Base-by-base conservation (phyloP, 1,284 basidiomycete genomes). In the Leccinum solheimii region DNA sequence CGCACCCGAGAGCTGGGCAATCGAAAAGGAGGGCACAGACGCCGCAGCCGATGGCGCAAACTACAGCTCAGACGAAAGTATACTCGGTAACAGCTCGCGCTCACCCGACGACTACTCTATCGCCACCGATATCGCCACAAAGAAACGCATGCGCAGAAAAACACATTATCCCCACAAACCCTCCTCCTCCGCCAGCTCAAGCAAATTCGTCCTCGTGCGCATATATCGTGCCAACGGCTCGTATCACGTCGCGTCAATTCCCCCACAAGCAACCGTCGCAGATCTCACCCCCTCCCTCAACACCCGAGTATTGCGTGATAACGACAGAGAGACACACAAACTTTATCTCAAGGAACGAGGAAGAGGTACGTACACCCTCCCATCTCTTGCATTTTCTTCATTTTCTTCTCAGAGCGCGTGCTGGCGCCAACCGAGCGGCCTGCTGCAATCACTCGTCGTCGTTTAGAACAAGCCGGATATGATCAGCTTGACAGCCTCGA, bases 401-500 rank as follows among this genome's bases (percentile, higher is more conserved):
- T 52, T 4, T 36, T 36, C 30, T 9, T 26, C 57, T 26, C 67
- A 95, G 95, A 97, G 72, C 88, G 95, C 11, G 81, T 94, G 48
- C 78, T 97, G 59, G 86, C 86, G 5, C 84, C 86, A 14, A 89
- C 86, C 1, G 97, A 99, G 73, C 84, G 87, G 60, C 97, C 97
- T 0, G 87, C 95, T 0, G 85, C 88, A 56, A 92, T 98, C 64
- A 90, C 97, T 52, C 84, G 90, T 55, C 84, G 94, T 54, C 83
- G 95, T 55, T 79, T 99, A 57, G 86, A 93, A 67, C 94, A 98
- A 74, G 94, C 95, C 6, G 97, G 97, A 0, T 98, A 96, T 71
- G 92, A 91, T 50, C 83, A 88, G 32, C 81, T 84, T 9, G 97
- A 99, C 73, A 86, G 88, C 14, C 77, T 94, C 7, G 91, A 95